Conservation (phyloP, 495 filamentous ascomycete genomes). For the Beverwykella pulmonaria region DNA sequence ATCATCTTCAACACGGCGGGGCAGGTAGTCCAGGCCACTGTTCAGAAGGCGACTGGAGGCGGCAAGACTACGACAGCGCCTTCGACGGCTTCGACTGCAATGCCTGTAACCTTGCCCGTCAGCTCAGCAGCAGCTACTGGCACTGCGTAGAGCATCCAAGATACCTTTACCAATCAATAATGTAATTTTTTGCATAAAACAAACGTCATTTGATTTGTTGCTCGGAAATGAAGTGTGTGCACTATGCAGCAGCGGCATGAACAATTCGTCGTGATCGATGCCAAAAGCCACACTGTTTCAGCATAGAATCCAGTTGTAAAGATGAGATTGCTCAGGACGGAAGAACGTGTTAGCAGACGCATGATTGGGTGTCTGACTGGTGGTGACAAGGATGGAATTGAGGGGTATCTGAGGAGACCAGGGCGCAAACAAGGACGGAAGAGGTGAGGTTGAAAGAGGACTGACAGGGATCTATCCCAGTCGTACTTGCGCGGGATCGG, state of each 20-base stretch:
- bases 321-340: not conserved
- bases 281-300: not conserved
- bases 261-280: not conserved
- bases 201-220: not conserved
- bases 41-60: conserved; percentile 42
- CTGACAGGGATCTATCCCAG: conserved; percentile 1
- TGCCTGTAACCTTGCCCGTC: conserved; percentile 25
- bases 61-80: conserved; percentile 8
- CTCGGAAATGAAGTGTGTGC: not conserved
- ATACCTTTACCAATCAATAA: not conserved
- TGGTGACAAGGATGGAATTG: not conserved
- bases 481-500: not conserved
- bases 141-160: conserved; percentile 11
- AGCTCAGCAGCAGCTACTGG: not conserved
- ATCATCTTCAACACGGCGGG: conserved; percentile 58
- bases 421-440: not conserved
- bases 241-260: not conserved
- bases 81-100: conserved; percentile 18
- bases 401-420: not conserved
- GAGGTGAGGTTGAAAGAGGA: not conserved
- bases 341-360: not conserved
- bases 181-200: conserved; percentile 3
- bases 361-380: not conserved
- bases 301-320: not conserved
- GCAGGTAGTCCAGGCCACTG: conserved; percentile 60